Conservation (phyloP, 495 filamentous ascomycete species). For the Penicillium ochrochloron region DNA sequence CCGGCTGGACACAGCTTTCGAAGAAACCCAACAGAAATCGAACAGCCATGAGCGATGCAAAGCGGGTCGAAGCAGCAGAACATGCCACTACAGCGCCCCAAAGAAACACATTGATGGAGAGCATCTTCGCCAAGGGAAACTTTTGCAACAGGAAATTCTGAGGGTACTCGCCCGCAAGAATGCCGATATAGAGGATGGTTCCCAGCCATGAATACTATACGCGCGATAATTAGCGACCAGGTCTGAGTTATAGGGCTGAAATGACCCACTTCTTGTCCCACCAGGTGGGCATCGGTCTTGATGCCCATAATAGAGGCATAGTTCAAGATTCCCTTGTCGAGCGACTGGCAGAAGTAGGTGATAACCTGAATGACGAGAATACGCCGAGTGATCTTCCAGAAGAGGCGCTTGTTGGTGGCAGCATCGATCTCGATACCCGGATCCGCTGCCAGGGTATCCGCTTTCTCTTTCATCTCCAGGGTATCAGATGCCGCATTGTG, state of each 20-base stretch:
- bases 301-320: constrained; percentile 53
- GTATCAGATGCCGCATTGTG: background rate
- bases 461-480: constrained; percentile 8
- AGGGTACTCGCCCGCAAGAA: constrained; percentile 51
- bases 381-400: constrained; percentile 27
- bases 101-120: constrained; percentile 44
- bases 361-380: constrained; percentile 27
- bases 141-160: constrained; percentile 51
- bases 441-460: constrained; percentile 1
- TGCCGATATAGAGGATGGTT: constrained; percentile 47
- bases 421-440: constrained; percentile 18
- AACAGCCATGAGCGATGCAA: constrained; percentile 31
- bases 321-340: constrained; percentile 54
- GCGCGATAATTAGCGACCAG: background rate
- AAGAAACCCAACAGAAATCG: constrained; percentile 40
- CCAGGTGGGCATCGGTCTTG: constrained; percentile 37
- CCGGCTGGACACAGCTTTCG: constrained; percentile 36
- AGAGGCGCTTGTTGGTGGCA: constrained; percentile 24
- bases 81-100: constrained; percentile 35
- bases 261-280: constrained; percentile 34
- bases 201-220: constrained; percentile 48
- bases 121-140: constrained; percentile 52
- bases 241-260: background rate
- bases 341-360: constrained; percentile 39
- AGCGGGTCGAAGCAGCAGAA: constrained; percentile 31